Evolutionary conservation across 495 filamentous ascomycete species (phyloP).

Genomic region (Cercophora samala): DNA sequence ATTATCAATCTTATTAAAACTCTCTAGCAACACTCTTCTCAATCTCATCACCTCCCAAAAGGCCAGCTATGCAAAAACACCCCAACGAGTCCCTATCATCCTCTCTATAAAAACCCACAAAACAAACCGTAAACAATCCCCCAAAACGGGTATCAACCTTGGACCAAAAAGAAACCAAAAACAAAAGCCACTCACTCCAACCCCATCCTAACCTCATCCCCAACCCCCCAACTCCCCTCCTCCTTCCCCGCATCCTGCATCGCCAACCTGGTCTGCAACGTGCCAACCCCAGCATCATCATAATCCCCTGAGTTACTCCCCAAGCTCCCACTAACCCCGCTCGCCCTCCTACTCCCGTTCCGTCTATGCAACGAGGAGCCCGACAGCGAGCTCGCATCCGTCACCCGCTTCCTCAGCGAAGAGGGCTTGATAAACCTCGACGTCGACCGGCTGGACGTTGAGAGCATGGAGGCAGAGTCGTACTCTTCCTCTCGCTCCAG

Average conservation of each 20-base stretch:
- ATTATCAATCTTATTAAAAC: no score
- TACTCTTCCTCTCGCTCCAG: constrained; percentile 23
- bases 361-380: constrained; percentile 10
- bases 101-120: background rate
- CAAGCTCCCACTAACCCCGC: constrained; percentile 10
- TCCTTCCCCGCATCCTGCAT: constrained; percentile 32
- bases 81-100: background rate
- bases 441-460: constrained; percentile 31
- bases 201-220: constrained; percentile 41
- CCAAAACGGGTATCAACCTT: constrained; percentile 1
- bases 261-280: constrained; percentile 27
- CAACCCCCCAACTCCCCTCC: constrained; percentile 35
- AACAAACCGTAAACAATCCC: background rate
- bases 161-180: constrained; percentile 2
- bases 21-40: no score
- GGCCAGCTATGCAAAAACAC: background rate
- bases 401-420: constrained; percentile 20
- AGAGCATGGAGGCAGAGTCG: constrained; percentile 31
- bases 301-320: constrained; percentile 18
- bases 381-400: constrained; percentile 8
- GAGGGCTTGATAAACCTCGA: constrained; percentile 21
- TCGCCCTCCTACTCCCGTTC: constrained; percentile 24
- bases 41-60: background rate
- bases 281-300: constrained; percentile 28
- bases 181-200: constrained; percentile 27